Percentiles rank a stretch among this genome's conserved stretches.
Evolutionary conservation across 75 land plant genomes (phyloP).

Genomic region (Pinus albicaulis): DNA sequence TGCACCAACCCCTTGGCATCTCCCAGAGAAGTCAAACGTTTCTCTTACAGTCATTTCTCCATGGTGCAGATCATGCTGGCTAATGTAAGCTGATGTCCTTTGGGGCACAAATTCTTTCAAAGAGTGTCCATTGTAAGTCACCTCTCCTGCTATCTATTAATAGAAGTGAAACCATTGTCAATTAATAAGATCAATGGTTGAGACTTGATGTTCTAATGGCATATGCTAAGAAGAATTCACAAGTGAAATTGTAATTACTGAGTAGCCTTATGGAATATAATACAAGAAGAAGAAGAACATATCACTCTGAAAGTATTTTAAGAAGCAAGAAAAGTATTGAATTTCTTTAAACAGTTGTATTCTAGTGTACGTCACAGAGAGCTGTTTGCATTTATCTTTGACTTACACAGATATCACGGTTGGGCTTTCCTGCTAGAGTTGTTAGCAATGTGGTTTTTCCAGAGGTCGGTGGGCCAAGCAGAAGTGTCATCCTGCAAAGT

Average conservation of each 20-base stretch:
- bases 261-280: too few relatives aligned
- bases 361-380: too few relatives aligned
- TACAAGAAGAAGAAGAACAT: too few relatives aligned
- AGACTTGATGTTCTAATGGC: too few relatives aligned
- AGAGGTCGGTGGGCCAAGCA: conserved; percentile 79
- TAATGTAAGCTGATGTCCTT: conserved; percentile 78
- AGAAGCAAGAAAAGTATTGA: too few relatives aligned
- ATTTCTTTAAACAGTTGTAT: too few relatives aligned
- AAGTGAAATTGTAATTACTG: too few relatives aligned
- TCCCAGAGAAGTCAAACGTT: conserved; percentile 80
- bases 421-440: conserved; percentile 72
- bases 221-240: too few relatives aligned
- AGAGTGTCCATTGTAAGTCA: conserved; percentile 71
- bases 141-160: conserved; percentile 45
- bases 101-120: conserved; percentile 63
- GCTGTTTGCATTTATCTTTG: neutral
- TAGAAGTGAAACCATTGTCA: neutral
- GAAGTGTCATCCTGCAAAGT: conserved; percentile 59
- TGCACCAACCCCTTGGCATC: conserved; percentile 65
- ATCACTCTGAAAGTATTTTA: too few relatives aligned
- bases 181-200: neutral
- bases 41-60: conserved; percentile 84
- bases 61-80: conserved; percentile 76
- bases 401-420: conserved; percentile 42
- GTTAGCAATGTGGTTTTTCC: conserved; percentile 78